Percentiles rank a stretch among this genome's conserved stretches.
Conservation (phyloP, 257 asterid genomes). For the Buddleja alternifolia region DNA sequence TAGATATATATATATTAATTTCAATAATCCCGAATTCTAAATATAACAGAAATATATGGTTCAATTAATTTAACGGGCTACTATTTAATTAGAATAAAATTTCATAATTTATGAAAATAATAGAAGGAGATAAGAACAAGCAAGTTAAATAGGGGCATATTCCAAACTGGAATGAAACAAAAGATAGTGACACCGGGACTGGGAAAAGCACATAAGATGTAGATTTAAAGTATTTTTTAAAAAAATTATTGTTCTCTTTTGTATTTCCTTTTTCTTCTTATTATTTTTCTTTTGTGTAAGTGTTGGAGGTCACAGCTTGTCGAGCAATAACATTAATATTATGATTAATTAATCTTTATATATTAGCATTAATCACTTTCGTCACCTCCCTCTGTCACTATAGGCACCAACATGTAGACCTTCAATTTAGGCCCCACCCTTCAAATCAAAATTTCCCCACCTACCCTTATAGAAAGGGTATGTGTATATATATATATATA, state of each 20-base stretch:
- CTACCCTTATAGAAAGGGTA: too few species aligned
- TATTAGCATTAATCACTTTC: constrained; percentile 36
- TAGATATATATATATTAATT: too few species aligned
- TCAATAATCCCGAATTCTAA: too few species aligned
- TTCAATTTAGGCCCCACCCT: constrained; percentile 46
- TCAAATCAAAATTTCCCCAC: not conserved
- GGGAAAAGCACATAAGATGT: constrained; percentile 23
- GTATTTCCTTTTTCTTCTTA: not conserved
- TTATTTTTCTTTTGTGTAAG: constrained; percentile 4
- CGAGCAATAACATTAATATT: constrained; percentile 47
- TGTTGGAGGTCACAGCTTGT: constrained; percentile 53
- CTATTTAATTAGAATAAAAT: not conserved
- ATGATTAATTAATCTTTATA: constrained; percentile 40
- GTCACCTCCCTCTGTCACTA: constrained; percentile 45
- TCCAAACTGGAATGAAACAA: constrained; percentile 41
- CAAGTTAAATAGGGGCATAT: constrained; percentile 17
- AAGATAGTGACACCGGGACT: constrained; percentile 37
- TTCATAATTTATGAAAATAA: not conserved
- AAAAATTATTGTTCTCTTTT: constrained; percentile 23
- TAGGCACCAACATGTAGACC: constrained; percentile 58
- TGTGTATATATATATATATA: too few species aligned
- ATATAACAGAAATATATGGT: too few species aligned
- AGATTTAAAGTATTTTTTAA: constrained; percentile 1
- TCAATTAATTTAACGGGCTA: too few species aligned
- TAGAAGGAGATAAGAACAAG: not conserved